phyloP scores from a whole-genome alignment of 352 stramenopile species.

The Globisporangium apiculatum region DNA sequence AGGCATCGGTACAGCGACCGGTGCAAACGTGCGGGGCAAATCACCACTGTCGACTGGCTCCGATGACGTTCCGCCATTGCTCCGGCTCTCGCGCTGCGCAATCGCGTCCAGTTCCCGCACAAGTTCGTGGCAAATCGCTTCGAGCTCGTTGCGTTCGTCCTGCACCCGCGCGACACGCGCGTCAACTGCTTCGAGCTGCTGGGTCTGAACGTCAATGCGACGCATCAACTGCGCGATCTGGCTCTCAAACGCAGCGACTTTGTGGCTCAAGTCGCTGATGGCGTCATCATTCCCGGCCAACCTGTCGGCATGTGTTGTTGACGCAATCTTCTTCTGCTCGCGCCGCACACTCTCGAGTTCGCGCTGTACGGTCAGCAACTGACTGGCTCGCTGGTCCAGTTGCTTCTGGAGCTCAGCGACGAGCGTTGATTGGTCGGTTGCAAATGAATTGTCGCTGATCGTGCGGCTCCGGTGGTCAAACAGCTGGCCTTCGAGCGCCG shows the following conservation, averaged over 20 bases:
- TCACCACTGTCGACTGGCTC: too few species aligned
- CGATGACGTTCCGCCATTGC: too few species aligned
- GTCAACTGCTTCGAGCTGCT: slow-evolving; percentile 41
- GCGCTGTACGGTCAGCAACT: slow-evolving; percentile 39
- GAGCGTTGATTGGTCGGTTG: slow-evolving; percentile 25
- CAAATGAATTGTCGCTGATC: slow-evolving; percentile 47
- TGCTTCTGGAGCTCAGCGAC: slow-evolving; percentile 47
- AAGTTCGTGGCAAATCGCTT: slow-evolving; percentile 49
- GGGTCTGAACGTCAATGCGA: slow-evolving; percentile 55
- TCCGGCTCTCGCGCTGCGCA: neutral
- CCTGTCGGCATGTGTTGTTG: too few species aligned
- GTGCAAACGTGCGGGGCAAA: slow-evolving; percentile 1
- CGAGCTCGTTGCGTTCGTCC: slow-evolving; percentile 49
- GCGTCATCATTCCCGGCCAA: slow-evolving; percentile 17
- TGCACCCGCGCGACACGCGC: slow-evolving; percentile 32
- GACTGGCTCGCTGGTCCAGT: slow-evolving; percentile 44
- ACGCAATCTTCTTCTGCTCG: slow-evolving; percentile 6
- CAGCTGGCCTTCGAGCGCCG: slow-evolving; percentile 63
- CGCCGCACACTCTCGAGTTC: slow-evolving; percentile 40
- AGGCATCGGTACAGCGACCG: slow-evolving; percentile 2
- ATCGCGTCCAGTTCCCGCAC: slow-evolving; percentile 43
- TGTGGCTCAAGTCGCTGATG: slow-evolving; percentile 23
- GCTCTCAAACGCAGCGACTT: slow-evolving; percentile 44
- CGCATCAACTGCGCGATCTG: slow-evolving; percentile 37
- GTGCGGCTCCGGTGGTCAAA: slow-evolving; percentile 68